These are phyloP conservation scores for Torrubiellomyces zombiae DNA, from an alignment of 2,329 filamentous ascomycete species.

Conservation along the genomic window DNA sequence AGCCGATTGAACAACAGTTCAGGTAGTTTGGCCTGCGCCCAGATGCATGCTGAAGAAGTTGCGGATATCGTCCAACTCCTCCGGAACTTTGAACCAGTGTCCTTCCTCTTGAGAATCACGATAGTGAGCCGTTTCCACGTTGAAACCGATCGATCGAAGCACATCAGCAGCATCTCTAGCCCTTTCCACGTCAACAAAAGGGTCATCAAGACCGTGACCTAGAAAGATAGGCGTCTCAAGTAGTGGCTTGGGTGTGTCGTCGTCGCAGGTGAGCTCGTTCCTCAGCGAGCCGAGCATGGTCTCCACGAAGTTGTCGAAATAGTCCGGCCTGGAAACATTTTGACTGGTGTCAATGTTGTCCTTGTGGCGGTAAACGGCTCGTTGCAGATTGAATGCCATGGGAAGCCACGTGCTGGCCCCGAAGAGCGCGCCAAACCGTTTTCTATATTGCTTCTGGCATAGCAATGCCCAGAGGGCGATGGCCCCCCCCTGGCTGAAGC, in stretches of 20 bases:
- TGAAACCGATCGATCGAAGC: slow-evolving; percentile 15
- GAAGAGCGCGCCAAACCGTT: slow-evolving; percentile 25
- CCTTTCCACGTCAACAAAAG: slow-evolving; percentile 24
- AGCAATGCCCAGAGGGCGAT: slow-evolving; percentile 22
- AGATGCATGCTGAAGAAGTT: slow-evolving; percentile 5
- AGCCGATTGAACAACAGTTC: too few species aligned
- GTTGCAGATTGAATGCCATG: slow-evolving; percentile 14
- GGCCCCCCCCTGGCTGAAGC: slow-evolving; percentile 32
- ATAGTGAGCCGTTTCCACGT: slow-evolving; percentile 23
- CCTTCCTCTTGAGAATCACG: slow-evolving; percentile 24
- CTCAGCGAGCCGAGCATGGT: slow-evolving; percentile 4
- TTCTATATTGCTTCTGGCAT: slow-evolving; percentile 7
- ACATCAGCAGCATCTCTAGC: slow-evolving; percentile 17
- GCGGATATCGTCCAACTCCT: slow-evolving; percentile 24
- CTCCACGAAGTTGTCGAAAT: slow-evolving; percentile 5
- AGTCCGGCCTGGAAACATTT: too few species aligned
- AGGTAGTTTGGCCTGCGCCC: too few species aligned
- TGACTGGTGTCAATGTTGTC: too few species aligned
- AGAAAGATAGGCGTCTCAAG: slow-evolving; percentile 23
- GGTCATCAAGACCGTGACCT: slow-evolving; percentile 30
- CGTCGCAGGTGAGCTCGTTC: background rate
- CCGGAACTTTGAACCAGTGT: slow-evolving; percentile 30
- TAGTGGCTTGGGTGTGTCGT: slow-evolving; percentile 1
- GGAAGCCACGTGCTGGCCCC: slow-evolving; percentile 35
- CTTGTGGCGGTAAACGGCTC: background rate